phyloP scores from a whole-genome alignment of 2,329 filamentous ascomycete species.

The Apiospora sp. region DNA sequence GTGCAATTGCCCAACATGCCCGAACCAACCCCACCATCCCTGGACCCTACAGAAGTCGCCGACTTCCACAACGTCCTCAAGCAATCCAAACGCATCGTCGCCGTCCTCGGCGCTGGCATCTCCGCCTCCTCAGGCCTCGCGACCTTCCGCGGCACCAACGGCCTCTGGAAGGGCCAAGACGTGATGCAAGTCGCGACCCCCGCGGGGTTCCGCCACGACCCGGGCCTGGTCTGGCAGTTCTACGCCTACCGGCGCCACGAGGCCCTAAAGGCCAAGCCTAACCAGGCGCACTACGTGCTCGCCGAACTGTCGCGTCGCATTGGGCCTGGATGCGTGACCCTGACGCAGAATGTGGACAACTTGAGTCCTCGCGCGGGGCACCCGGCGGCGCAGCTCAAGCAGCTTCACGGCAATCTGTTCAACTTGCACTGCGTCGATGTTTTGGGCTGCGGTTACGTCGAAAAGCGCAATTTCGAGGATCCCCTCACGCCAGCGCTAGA shows the following conservation, averaged over 20 bases:
- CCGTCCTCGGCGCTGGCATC: conserved; percentile 44
- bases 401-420: conserved; percentile 71
- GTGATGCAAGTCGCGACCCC: conserved; percentile 67
- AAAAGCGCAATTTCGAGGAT: conserved; percentile 65
- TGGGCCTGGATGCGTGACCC: conserved; percentile 59
- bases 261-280: conserved; percentile 68
- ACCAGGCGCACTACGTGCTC: conserved; percentile 69
- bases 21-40: not conserved
- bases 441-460: conserved; percentile 62
- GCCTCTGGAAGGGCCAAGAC: conserved; percentile 70
- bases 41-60: conserved; percentile 29
- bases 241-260: conserved; percentile 71
- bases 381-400: conserved; percentile 62
- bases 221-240: conserved; percentile 76
- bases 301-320: conserved; percentile 65
- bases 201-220: conserved; percentile 65
- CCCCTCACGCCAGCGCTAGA: conserved; percentile 69
- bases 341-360: conserved; percentile 74
- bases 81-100: conserved; percentile 40
- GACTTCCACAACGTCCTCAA: conserved; percentile 32
- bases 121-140: conserved; percentile 44
- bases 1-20: not conserved
- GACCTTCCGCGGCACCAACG: conserved; percentile 71
- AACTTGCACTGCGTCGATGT: conserved; percentile 67
- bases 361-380: conserved; percentile 65